Evolutionary conservation across 2,329 filamentous ascomycete species (phyloP).

Genomic region (Colletotrichum musae): DNA sequence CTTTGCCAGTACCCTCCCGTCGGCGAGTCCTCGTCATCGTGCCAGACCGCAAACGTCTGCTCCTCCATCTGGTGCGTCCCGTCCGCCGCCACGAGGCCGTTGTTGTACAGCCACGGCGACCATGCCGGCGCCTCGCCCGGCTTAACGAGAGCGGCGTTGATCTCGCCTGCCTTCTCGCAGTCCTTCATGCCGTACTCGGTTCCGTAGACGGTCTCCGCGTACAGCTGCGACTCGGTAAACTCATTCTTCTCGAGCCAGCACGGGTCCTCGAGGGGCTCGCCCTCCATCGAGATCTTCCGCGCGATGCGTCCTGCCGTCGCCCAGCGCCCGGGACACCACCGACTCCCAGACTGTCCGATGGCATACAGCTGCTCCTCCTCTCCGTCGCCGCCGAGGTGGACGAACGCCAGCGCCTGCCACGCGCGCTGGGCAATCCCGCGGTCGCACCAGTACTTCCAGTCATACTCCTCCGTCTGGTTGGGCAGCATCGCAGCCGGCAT

Average conservation of each 20-base stretch:
- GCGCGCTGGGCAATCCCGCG: slow-evolving; percentile 43
- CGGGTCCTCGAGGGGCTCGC: slow-evolving; percentile 40
- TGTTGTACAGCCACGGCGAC: slow-evolving; percentile 44
- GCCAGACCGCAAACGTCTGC: slow-evolving; percentile 45
- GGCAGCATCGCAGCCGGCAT: slow-evolving; percentile 45
- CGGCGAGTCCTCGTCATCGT: slow-evolving; percentile 40
- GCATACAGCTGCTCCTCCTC: slow-evolving; percentile 41
- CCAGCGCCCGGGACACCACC: slow-evolving; percentile 39
- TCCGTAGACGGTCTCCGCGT: slow-evolving; percentile 43
- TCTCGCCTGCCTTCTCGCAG: slow-evolving; percentile 41
- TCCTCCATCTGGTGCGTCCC: slow-evolving; percentile 45
- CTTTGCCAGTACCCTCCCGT: slow-evolving; percentile 46
- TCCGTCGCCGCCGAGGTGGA: slow-evolving; percentile 1
- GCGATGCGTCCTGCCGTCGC: slow-evolving; percentile 42
- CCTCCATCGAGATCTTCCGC: slow-evolving; percentile 37
- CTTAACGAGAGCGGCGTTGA: slow-evolving; percentile 35
- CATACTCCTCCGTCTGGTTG: slow-evolving; percentile 44
- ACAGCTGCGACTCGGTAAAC: slow-evolving; percentile 39
- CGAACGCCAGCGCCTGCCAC: slow-evolving; percentile 40
- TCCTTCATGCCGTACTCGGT: slow-evolving; percentile 43
- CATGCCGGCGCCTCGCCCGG: slow-evolving; percentile 43
- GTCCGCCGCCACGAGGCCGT: slow-evolving; percentile 41
- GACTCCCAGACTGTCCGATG: slow-evolving; percentile 41
- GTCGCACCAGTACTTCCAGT: slow-evolving; percentile 46
- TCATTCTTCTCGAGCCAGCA: slow-evolving; percentile 45